phyloP scores from a whole-genome alignment of 2,329 filamentous ascomycete genomes.

The Xylaria polymorpha region DNA sequence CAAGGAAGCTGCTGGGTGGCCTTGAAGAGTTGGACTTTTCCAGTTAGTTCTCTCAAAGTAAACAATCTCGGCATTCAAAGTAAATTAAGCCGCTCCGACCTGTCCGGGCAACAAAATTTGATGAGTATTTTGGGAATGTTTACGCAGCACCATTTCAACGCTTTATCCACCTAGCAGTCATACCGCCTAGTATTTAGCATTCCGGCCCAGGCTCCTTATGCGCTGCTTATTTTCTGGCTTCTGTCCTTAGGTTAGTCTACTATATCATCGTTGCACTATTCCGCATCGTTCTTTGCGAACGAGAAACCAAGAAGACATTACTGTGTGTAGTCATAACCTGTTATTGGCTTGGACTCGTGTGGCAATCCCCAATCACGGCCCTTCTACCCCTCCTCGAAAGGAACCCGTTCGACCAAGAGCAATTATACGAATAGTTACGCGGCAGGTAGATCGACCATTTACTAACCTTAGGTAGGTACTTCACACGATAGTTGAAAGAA shows the following conservation, averaged over 20 bases:
- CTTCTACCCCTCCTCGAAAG: neutral
- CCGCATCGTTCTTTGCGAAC: neutral
- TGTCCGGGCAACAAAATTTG: conserved; percentile 49
- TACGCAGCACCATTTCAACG: conserved; percentile 16
- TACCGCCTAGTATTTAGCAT: neutral
- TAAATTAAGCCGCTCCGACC: conserved; percentile 32
- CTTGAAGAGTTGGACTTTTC: conserved; percentile 8
- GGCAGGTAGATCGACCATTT: neutral
- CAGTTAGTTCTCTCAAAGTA: conserved; percentile 30
- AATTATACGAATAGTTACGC: conserved; percentile 6
- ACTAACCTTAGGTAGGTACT: neutral
- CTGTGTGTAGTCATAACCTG: neutral
- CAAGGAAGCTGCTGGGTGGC: neutral
- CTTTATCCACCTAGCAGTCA: conserved; percentile 2
- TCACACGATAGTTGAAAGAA: neutral
- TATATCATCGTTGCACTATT: neutral
- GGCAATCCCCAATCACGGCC: neutral
- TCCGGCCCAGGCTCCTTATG: conserved; percentile 4
- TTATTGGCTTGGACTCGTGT: neutral
- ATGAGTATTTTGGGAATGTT: conserved; percentile 39
- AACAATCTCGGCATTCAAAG: conserved; percentile 34
- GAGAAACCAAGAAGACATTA: neutral
- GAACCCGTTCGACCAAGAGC: neutral
- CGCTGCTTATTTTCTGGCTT: neutral
- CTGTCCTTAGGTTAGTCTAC: neutral